Percentiles rank a stretch among this genome's conserved stretches.
These are phyloP conservation scores for Neonectria magnoliae DNA, from an alignment of 2,329 filamentous ascomycete species.

Conservation along the genomic window DNA sequence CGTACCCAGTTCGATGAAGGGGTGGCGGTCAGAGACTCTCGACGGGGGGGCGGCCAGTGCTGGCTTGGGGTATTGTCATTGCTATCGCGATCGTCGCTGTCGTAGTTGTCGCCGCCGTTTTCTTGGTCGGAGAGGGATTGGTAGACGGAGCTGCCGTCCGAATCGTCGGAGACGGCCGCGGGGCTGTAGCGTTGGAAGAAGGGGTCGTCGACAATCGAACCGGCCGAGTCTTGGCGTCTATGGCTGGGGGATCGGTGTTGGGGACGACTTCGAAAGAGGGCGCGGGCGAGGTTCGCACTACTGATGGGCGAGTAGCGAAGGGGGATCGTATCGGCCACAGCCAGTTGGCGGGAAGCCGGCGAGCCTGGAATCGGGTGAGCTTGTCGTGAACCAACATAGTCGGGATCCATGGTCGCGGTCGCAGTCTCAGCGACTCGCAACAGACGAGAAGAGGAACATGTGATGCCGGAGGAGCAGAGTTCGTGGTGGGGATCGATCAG, in stretches of 20 bases:
- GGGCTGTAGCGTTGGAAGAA: slow-evolving; percentile 61
- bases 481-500: slow-evolving; percentile 12
- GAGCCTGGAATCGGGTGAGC: slow-evolving; percentile 40
- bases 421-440: slow-evolving; percentile 44
- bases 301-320: slow-evolving; percentile 36
- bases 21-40: slow-evolving; percentile 59
- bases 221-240: slow-evolving; percentile 58
- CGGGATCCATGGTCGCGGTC: slow-evolving; percentile 44
- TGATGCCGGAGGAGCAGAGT: slow-evolving; percentile 28
- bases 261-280: slow-evolving; percentile 29
- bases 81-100: slow-evolving; percentile 35
- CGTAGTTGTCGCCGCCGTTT: slow-evolving; percentile 50
- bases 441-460: slow-evolving; percentile 40
- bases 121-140: slow-evolving; percentile 43
- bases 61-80: slow-evolving; percentile 43
- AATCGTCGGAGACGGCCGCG: slow-evolving; percentile 39
- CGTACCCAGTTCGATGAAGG: slow-evolving; percentile 52
- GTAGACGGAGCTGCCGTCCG: slow-evolving; percentile 39
- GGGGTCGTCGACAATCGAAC: slow-evolving; percentile 65
- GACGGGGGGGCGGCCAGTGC: slow-evolving; percentile 57
- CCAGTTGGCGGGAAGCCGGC: slow-evolving; percentile 27
- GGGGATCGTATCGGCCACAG: slow-evolving; percentile 25
- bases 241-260: slow-evolving; percentile 24
- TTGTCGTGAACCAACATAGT: slow-evolving; percentile 40
- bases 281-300: slow-evolving; percentile 28